Base-by-base conservation (phyloP, 352 stramenopile genomes). In the Pythium plurisporium region DNA sequence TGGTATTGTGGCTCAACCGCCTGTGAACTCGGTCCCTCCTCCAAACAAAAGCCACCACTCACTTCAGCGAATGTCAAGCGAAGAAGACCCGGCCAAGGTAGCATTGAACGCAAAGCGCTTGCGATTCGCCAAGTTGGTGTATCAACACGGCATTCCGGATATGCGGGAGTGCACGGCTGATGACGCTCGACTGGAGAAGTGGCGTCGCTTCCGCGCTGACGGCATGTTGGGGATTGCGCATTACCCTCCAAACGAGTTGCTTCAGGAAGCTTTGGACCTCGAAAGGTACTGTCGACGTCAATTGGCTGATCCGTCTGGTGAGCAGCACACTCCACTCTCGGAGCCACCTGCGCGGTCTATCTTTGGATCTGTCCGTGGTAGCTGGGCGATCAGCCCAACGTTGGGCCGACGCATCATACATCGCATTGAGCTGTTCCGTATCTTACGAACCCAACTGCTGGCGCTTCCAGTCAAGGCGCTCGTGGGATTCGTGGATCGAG, bases 381-480 rank as follows among this genome's bases (percentile, higher is more conserved):
- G 74, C 38, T 94, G 82, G 84, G 31, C 74, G 26, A 57, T 93
- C 5, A 87, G 68, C 5, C 57, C 46, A 2, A 77, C 76, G 14
- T 77, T 90, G 30, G 87, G 75, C 26, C 69, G 69, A 0, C 82
- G 80, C 4, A 49, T 95, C 17, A 10, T 93, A 34, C 68, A 92
- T 40, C 86, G 86, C n/a, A 81, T 95, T 5, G 75, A 92, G 29
- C 63, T 94, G 12, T 95, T 95, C 47, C 77, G 81, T 0, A 17
- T 85, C n/a, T 55, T 95, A 26, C 84, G 86, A 17, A 72, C 62
- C 17, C 64, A 91, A 27, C 76, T 95, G 37, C 69, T 95, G 23
- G 61, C 89, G 20, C 50, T 93, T 20, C 70, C 79, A 6, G 76
- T 78, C 7, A 67, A 65, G 5, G 63, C 89, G 38, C 67, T 95